A percentile compares a stretch with the other conserved stretches of the same genome.
Evolutionary conservation across 805 yeast species (phyloP).

Genomic region (Ogataea paraovalis): DNA sequence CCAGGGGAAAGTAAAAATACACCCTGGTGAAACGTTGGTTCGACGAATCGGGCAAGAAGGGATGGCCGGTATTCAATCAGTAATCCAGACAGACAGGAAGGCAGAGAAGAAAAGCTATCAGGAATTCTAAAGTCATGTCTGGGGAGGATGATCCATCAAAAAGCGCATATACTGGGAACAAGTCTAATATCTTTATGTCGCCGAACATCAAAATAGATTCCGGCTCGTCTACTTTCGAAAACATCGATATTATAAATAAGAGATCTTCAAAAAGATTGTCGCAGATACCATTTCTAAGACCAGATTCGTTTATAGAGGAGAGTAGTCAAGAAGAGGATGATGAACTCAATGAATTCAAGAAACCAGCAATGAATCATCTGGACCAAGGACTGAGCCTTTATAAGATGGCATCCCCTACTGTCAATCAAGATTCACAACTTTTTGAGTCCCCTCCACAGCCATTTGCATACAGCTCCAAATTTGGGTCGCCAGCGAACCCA

Average conservation of each 20-base stretch:
- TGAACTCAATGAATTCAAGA: slow-evolving; percentile 1
- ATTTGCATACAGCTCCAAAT: not conserved
- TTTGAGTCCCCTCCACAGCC: slow-evolving; percentile 3
- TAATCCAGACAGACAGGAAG: not conserved
- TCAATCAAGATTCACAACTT: not conserved
- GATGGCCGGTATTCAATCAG: not conserved
- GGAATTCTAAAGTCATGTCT: not conserved
- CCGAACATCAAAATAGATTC: not conserved
- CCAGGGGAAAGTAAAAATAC: not conserved
- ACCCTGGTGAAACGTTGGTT: not conserved
- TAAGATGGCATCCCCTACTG: slow-evolving; percentile 5
- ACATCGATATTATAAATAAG: not conserved
- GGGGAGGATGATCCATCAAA: not conserved
- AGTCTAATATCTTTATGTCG: not conserved
- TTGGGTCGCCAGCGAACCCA: not conserved
- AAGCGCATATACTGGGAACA: not conserved
- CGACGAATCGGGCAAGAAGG: too few relatives aligned
- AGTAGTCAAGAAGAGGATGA: slow-evolving; percentile 13
- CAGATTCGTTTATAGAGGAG: slow-evolving; percentile 19
- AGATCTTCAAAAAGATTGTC: slow-evolving; percentile 4
- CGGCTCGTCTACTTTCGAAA: not conserved
- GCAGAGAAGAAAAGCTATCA: too few relatives aligned
- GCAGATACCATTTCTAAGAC: slow-evolving; percentile 11
- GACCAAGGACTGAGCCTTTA: slow-evolving; percentile 5
- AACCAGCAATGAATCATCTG: slow-evolving; percentile 1